Conservation (phyloP, 2,329 filamentous ascomycete genomes). For the Purpureocillium takamizusanense region DNA sequence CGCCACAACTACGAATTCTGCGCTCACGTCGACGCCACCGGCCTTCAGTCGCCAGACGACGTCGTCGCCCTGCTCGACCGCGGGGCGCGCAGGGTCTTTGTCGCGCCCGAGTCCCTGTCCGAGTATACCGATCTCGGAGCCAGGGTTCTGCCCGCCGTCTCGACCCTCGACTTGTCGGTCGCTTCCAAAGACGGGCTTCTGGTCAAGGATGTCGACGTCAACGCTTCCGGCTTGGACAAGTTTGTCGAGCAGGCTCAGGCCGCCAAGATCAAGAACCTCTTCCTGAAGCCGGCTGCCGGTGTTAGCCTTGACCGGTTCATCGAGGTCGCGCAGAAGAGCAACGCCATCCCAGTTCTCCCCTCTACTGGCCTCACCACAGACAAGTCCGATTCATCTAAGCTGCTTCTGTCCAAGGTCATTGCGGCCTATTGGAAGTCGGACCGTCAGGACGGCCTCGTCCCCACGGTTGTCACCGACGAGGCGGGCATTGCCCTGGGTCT, state of each 20-base stretch:
- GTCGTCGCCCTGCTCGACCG: conserved; percentile 74
- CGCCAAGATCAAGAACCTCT: conserved; percentile 37
- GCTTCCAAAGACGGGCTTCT: conserved; percentile 42
- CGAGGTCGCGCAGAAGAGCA: conserved; percentile 36
- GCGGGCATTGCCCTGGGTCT: conserved; percentile 74
- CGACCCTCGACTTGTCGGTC: conserved; percentile 33
- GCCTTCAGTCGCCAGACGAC: conserved; percentile 59
- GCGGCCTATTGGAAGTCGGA: conserved; percentile 72
- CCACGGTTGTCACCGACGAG: conserved; percentile 88
- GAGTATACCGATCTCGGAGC: conserved; percentile 46
- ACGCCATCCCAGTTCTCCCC: conserved; percentile 65
- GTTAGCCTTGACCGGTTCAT: conserved; percentile 37
- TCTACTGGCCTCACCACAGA: conserved; percentile 61
- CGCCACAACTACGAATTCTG: conserved; percentile 42
- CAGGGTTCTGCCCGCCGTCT: conserved; percentile 44
- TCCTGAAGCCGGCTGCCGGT: conserved; percentile 40
- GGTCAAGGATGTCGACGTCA: conserved; percentile 41
- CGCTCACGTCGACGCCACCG: conserved; percentile 70
- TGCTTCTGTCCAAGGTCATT: conserved; percentile 59
- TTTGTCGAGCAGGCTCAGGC: conserved; percentile 36
- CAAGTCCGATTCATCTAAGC: conserved; percentile 46
- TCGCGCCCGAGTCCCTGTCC: conserved; percentile 59
- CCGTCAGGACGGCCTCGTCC: conserved; percentile 71
- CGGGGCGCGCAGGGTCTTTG: conserved; percentile 79
- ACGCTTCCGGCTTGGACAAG: conserved; percentile 26